Base-by-base conservation (phyloP, 1,139 yeast genomes). In the Suhomyces kunorum region DNA sequence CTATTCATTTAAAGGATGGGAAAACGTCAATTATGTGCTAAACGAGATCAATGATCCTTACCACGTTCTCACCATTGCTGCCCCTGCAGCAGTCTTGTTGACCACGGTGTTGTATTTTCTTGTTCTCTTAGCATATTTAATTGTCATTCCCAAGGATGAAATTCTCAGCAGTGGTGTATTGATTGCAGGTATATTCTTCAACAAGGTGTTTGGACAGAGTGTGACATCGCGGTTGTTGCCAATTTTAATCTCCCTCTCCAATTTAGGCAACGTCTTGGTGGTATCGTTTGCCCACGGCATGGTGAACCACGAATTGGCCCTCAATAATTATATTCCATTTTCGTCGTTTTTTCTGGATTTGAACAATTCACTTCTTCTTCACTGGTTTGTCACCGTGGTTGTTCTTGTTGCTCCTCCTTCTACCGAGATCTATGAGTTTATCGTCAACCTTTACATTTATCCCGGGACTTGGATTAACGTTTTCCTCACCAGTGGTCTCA, bases 261-360 rank as follows among this genome's bases (percentile, higher is more conserved):
- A 88, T 19, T 63, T 85, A 33, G 95, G 95, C 24, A 86, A 86
- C 54, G 92, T 86, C 20, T 66, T 85, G 61, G 81, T 86, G 32
- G 94, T 85, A 26, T 80, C 84, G 24, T 86, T 80, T 56, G 83
- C 92, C 1, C 94, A 85, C 56, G 86, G 88, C 15, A 72, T 88
- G 51, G 83, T 85, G 44, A 80, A 84, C 50, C 88, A 83, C 55
- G 89, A 84, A 52, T 66, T 85, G 42, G 92, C 87, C 11, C 73
- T 79, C 47, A 89, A 83, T 55, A 84, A 85, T 47, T 76, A 83
- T 44, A 57, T 86, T 31, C 95, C 95, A 20, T 83, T 80, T 54
- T 78, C 89, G 7, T 59, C 59, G 11, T 68, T 78, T 42, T 79
- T 76, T 66, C 74, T 77, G 17, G 63, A 81, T 36, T 72, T 82